Evolutionary conservation across 148 eudicot species (phyloP).

Genomic region (Suaeda aralocaspica): DNA sequence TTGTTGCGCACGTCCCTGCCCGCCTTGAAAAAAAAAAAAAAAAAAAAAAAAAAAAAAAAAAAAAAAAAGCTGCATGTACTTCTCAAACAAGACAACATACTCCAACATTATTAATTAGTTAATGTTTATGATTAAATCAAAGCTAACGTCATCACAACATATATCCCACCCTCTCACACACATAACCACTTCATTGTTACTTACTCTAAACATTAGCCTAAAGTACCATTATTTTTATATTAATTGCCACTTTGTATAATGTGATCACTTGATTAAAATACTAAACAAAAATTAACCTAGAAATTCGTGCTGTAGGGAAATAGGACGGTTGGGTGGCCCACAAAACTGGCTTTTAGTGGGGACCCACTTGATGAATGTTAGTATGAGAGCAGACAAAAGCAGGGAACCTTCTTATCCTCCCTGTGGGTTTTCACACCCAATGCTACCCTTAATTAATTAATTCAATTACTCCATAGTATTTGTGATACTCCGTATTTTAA

Average conservation of each 20-base stretch:
- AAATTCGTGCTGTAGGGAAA: conserved; percentile 16
- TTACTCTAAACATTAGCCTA: neutral
- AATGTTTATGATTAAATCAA: neutral
- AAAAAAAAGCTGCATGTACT: conserved; percentile 9
- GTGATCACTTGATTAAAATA: conserved; percentile 12
- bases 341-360: conserved; percentile 13
- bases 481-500: too few species aligned
- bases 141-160: conserved; percentile 11
- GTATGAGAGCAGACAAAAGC: conserved; percentile 37
- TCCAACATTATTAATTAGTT: neutral
- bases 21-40: too few species aligned
- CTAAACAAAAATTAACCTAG: conserved; percentile 19
- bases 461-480: too few species aligned
- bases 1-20: too few species aligned
- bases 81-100: conserved; percentile 17
- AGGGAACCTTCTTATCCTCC: conserved; percentile 38
- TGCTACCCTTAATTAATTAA: conserved; percentile 8
- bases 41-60: too few species aligned
- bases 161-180: neutral
- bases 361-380: conserved; percentile 20
- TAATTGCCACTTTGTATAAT: conserved; percentile 9
- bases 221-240: neutral
- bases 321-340: conserved; percentile 20
- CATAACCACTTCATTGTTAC: neutral
- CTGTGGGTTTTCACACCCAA: conserved; percentile 35